Evolutionary conservation across 768 basidiomycete species (phyloP).

Genomic region (Leccinum arenicola): DNA sequence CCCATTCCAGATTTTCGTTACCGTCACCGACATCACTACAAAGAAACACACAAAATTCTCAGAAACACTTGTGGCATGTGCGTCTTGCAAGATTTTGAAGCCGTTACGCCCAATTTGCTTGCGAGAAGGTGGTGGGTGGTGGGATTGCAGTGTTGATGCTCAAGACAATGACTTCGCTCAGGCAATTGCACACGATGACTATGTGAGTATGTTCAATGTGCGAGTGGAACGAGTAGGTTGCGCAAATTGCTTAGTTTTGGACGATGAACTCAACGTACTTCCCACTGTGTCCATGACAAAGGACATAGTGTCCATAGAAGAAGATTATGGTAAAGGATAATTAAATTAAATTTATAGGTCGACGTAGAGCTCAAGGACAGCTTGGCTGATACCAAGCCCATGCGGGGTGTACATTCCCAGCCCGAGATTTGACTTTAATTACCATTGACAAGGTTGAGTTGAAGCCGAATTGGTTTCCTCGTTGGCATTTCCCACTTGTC

Average conservation of each 20-base stretch:
- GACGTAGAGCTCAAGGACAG: conserved; percentile 71
- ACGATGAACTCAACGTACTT: conserved; percentile 96
- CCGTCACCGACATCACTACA: conserved; percentile 99
- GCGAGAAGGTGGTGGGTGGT: conserved; percentile 95
- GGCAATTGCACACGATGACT: conserved; percentile 90
- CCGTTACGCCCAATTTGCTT: conserved; percentile 94
- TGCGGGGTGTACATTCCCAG: too few species aligned
- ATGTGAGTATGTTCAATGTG: conserved; percentile 29
- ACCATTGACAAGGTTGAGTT: too few species aligned
- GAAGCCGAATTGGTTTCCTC: too few species aligned
- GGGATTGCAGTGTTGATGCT: conserved; percentile 84
- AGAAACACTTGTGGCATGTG: conserved; percentile 98
- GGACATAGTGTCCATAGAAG: conserved; percentile 72
- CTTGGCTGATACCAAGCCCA: conserved; percentile 75
- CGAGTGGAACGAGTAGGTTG: conserved; percentile 35
- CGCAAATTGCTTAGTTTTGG: conserved; percentile 87
- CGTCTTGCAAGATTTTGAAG: conserved; percentile 96
- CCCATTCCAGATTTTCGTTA: conserved; percentile 97
- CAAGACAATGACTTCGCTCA: conserved; percentile 91
- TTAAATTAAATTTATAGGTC: conserved; percentile 13
- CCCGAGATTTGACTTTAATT: too few species aligned
- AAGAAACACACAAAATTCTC: conserved; percentile 94
- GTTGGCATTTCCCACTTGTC: too few species aligned
- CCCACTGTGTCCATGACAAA: conserved; percentile 88
- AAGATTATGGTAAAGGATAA: conserved; percentile 36